Conservation (phyloP, 306 rosid species). For the Casuarina equisetifolia region DNA sequence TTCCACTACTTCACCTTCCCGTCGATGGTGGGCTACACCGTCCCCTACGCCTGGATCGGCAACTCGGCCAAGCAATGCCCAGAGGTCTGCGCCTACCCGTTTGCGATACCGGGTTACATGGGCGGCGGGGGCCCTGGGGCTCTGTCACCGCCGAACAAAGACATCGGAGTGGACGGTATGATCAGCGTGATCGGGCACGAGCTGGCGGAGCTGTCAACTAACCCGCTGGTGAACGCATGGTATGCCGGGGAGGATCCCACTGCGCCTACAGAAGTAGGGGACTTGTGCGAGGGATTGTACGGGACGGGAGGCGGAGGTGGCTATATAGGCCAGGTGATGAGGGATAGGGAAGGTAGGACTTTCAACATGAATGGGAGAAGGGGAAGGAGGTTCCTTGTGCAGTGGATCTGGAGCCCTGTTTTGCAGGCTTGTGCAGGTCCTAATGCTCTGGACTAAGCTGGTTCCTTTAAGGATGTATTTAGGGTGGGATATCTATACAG, state of each 20-base stretch:
- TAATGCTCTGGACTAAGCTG: conserved; percentile 59
- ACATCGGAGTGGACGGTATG: conserved; percentile 58
- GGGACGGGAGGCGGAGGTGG: conserved; percentile 95
- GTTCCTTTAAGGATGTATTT: neutral
- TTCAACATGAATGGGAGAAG: conserved; percentile 70
- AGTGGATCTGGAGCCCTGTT: conserved; percentile 91
- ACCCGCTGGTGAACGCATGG: conserved; percentile 80
- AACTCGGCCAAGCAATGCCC: conserved; percentile 89
- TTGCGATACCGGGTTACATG: conserved; percentile 83
- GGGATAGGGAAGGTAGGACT: conserved; percentile 55
- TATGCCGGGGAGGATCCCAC: conserved; percentile 97
- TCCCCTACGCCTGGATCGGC: conserved; percentile 94
- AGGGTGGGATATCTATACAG: neutral
- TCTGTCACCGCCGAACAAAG: conserved; percentile 51
- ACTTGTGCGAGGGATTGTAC: conserved; percentile 82
- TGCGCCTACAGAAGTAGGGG: conserved; percentile 93
- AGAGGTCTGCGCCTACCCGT: conserved; percentile 91
- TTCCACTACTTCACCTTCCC: conserved; percentile 95
- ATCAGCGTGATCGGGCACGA: conserved; percentile 62
- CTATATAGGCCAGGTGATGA: conserved; percentile 81
- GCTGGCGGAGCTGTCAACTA: conserved; percentile 55
- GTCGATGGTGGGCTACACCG: conserved; percentile 76
- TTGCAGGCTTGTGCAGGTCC: conserved; percentile 92
- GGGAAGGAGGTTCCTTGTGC: conserved; percentile 66
- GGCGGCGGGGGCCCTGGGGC: conserved; percentile 66